Base-by-base conservation (phyloP, 768 basidiomycete genomes). In the Tephrocybe sp. region DNA sequence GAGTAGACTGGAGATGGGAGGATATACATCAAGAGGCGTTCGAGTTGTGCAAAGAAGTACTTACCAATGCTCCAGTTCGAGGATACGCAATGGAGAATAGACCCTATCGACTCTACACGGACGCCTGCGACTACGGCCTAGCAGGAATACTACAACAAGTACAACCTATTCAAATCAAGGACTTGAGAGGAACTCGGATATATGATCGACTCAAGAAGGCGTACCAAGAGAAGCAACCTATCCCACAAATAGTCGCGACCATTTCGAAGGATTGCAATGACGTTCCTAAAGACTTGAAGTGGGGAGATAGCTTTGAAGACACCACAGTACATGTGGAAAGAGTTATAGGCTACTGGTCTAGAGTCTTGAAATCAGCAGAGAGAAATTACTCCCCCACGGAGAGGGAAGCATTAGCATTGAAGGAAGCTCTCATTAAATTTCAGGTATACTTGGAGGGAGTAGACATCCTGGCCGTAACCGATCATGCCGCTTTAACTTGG, bases 341-440 rank as follows among this genome's bases (percentile, higher is more conserved):
- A n/a, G n/a, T n/a, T n/a, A n/a, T n/a, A n/a, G n/a, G n/a, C n/a
- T n/a, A n/a, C n/a, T n/a, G n/a, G n/a, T n/a, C n/a, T n/a, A n/a
- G n/a, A n/a, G n/a, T n/a, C n/a, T n/a, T n/a, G 29, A 30, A 70
- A 54, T 53, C 63, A 0, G 62, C 71, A 0, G 67, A 73, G 45
- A 22, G 58, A 30, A 68, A 68, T 36, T 74, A 74, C 34, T 69
- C 69, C 0, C 58, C 65, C 1, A 74, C 72, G 0, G 70, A 74
- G 56, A 15, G 65, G 23, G 70, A 74, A 57, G 73, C 71, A n/a
- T 46, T 74, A 31, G 70, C 64, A 0, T 41, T 64, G 3, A 72
- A 73, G 36, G 70, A 7, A 66, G 68, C 46, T 61, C 67, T 0
- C 64, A n/a, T n/a, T n/a, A n/a, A n/a, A n/a, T n/a, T n/a, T n/a